Percentiles rank a stretch among this genome's conserved stretches.
These are phyloP conservation scores for Chytriomyces sp. DNA, from an alignment of 192 early-diverging fungal genomes.

Conservation along the genomic window DNA sequence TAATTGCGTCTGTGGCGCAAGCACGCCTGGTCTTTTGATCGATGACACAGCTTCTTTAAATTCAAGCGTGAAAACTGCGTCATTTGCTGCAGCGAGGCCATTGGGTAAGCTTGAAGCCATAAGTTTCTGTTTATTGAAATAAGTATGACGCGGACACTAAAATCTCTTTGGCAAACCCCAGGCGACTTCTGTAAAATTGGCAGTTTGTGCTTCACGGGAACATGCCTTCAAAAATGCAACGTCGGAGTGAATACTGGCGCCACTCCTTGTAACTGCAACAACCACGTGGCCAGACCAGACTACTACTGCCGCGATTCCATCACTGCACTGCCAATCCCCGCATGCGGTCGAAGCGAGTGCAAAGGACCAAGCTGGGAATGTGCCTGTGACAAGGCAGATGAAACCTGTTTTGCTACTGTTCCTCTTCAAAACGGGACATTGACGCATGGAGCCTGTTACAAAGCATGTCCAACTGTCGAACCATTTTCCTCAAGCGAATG, in stretches of 20 bases:
- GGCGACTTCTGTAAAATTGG: neutral
- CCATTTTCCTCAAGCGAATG: neutral
- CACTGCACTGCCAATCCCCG: neutral
- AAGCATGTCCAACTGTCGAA: neutral
- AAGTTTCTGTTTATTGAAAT: too few relatives aligned
- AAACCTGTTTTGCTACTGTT: neutral
- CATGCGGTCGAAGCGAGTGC: neutral
- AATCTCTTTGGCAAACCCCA: neutral
- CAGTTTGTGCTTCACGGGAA: neutral
- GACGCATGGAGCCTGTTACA: neutral
- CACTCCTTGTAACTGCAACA: slow-evolving; percentile 1
- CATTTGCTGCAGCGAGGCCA: neutral
- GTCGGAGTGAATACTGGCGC: neutral
- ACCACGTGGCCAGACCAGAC: neutral
- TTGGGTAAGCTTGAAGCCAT: neutral
- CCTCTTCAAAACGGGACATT: neutral
- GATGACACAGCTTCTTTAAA: neutral
- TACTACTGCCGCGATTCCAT: neutral
- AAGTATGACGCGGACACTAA: too few relatives aligned
- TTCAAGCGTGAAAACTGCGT: neutral
- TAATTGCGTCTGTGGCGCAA: neutral
- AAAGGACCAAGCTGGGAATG: neutral
- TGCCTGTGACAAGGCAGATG: neutral
- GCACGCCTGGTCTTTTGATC: neutral
- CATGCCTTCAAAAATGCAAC: neutral